Evolutionary conservation across 2,329 filamentous ascomycete species (phyloP).

Genomic region (Escovopsis sp.): DNA sequence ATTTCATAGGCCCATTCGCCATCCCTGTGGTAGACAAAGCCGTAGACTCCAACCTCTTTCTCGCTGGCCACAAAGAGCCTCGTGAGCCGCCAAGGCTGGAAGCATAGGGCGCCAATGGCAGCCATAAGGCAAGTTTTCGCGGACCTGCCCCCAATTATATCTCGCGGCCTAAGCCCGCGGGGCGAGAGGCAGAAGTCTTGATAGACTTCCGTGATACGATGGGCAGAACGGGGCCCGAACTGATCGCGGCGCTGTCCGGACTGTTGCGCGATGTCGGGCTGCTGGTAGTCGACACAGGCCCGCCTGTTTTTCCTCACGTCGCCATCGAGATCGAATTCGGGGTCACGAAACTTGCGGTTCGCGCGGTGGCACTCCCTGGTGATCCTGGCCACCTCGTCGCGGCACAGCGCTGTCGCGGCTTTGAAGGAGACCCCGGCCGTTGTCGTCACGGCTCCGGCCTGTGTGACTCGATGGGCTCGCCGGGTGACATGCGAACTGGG

Average conservation of each 20-base stretch:
- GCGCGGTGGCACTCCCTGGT: constrained; percentile 52
- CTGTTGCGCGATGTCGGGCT: constrained; percentile 17
- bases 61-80: constrained; percentile 58
- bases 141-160: constrained; percentile 62
- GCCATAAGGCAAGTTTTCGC: constrained; percentile 84
- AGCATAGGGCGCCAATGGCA: constrained; percentile 60
- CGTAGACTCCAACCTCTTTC: constrained; percentile 63
- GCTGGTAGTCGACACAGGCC: constrained; percentile 34
- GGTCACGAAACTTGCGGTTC: constrained; percentile 75
- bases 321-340: constrained; percentile 72
- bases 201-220: constrained; percentile 54
- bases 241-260: constrained; percentile 11
- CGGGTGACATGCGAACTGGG: too few relatives aligned
- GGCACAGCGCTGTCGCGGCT: constrained; percentile 54
- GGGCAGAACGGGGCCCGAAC: constrained; percentile 39
- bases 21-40: constrained; percentile 72
- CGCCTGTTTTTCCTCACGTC: constrained; percentile 48
- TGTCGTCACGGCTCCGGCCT: constrained; percentile 33
- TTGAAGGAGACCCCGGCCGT: constrained; percentile 54
- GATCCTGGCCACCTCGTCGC: constrained; percentile 46
- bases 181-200: too few relatives aligned
- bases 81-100: constrained; percentile 57
- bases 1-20: constrained; percentile 54
- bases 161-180: too few relatives aligned
- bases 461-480: constrained; percentile 16